Base-by-base conservation (phyloP, 2,329 filamentous ascomycete species). In the Neonectria magnoliae region DNA sequence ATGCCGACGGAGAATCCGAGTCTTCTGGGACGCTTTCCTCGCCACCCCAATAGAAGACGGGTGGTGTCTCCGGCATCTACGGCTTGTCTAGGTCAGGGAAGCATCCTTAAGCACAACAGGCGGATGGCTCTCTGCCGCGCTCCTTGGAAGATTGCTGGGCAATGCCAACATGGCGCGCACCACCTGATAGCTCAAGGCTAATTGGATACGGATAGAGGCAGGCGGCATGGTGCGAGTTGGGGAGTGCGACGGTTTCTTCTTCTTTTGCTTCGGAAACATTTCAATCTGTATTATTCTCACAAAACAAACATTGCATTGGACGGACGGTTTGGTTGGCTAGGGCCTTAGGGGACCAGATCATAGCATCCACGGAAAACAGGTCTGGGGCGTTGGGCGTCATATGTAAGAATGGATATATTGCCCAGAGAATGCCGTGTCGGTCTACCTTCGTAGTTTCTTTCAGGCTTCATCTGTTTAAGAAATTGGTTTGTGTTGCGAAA, bases 1-100 rank as follows among this genome's bases (percentile, higher is more conserved):
- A 83, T 48, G 80, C 81, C 18, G 86, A 87, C 51, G 82, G 78
- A 45, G 84, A 83, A 66, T 87, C 85, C 16, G 87, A 88, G 71
- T 87, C 85, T 44, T 87, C 85, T 1, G 87, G 83, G 18, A 84
- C 84, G 0, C 74, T 87, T 64, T 88, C 86, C 1, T 88, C 86
- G 16, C 86, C 86, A 10, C 67, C 58, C 53, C 67, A 64, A 42
- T 67, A 58, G 53, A 51, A 48, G 42, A 48, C 44, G 50, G 55
- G 36, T 33, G 44, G 25, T 18, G 22, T 10, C 2, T 18, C 14
- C 13, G 25, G 27, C 22, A 14, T n/a, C 50, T 38, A 36, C 31
- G 25, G 20, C n/a, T 42, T 20, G 10, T 14, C 38, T 38, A 18
- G n/a, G 22, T 10, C 33, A 8, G 27, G 16, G 33, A 52, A 52